Evolutionary conservation across 139 green algal species (phyloP).

Genomic region (Diplosphaera chodatii): DNA sequence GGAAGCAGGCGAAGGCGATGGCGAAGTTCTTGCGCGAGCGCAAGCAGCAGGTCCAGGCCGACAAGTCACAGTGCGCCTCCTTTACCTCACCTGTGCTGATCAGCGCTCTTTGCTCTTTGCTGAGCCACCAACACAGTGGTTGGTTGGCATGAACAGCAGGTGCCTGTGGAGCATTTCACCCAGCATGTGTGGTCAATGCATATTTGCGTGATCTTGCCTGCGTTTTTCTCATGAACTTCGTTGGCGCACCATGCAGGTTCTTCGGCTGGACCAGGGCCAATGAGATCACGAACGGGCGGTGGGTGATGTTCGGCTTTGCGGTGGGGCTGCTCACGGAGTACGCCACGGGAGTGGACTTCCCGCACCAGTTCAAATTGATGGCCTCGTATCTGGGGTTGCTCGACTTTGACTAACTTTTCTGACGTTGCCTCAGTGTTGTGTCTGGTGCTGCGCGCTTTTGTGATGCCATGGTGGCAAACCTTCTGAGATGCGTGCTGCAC

Average conservation of each 20-base stretch:
- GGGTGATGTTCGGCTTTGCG: conserved; percentile 93
- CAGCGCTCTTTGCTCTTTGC: no score
- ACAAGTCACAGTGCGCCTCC: conserved; percentile 36
- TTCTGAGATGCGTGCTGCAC: no score
- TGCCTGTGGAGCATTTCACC: no score
- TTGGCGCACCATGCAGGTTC: conserved; percentile 35
- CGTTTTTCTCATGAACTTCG: background rate
- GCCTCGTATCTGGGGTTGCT: conserved; percentile 77
- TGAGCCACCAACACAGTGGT: no score
- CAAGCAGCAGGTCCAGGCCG: conserved; percentile 21
- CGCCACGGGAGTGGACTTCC: conserved; percentile 88
- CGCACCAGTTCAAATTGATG: conserved; percentile 80
- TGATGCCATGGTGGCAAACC: no score
- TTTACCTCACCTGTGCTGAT: background rate
- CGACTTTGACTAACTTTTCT: conserved; percentile 51
- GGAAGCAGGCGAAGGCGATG: conserved; percentile 87
- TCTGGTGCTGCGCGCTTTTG: no score
- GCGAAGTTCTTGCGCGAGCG: conserved; percentile 78
- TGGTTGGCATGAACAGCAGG: no score
- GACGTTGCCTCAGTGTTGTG: no score
- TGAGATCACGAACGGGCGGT: conserved; percentile 92
- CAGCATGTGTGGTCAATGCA: no score
- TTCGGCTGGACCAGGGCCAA: conserved; percentile 90
- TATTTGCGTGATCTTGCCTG: no score
- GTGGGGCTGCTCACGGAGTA: conserved; percentile 96